These are phyloP conservation scores for Whalleya microplaca DNA, from an alignment of 2,329 filamentous ascomycete genomes.

Conservation along the genomic window DNA sequence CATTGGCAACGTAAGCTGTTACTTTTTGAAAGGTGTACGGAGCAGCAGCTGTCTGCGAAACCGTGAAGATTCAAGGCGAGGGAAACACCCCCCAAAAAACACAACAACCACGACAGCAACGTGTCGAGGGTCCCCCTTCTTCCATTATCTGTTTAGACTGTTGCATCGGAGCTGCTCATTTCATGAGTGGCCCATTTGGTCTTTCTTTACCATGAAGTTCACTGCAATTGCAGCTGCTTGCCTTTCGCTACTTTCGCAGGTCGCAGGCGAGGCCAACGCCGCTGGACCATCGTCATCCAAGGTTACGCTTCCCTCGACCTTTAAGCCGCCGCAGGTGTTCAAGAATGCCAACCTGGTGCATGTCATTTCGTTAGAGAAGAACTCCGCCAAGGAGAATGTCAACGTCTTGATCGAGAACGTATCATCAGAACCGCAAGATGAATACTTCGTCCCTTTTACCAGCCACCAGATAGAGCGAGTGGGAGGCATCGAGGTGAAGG, in stretches of 20 bases:
- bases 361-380: constrained; percentile 90
- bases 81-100: background rate
- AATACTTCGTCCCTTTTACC: constrained; percentile 91
- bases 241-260: constrained; percentile 58
- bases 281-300: constrained; percentile 55
- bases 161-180: constrained; percentile 33
- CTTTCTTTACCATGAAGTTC: constrained; percentile 48
- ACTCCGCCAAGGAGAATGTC: constrained; percentile 84
- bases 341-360: constrained; percentile 92
- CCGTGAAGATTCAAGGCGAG: constrained; percentile 14
- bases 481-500: constrained; percentile 87
- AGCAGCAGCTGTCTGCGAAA: constrained; percentile 20
- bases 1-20: constrained; percentile 38
- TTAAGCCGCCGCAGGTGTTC: constrained; percentile 88
- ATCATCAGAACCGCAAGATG: constrained; percentile 74
- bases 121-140: constrained; percentile 7
- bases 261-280: constrained; percentile 41
- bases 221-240: constrained; percentile 59
- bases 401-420: constrained; percentile 95
- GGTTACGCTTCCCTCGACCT: constrained; percentile 64
- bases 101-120: constrained; percentile 13
- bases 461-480: constrained; percentile 73
- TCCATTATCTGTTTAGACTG: constrained; percentile 19
- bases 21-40: constrained; percentile 33
- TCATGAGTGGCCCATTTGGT: constrained; percentile 35